Evolutionary conservation across 1,139 yeast genomes (phyloP).

Genomic region (Saccharomycopsis hybrid): DNA sequence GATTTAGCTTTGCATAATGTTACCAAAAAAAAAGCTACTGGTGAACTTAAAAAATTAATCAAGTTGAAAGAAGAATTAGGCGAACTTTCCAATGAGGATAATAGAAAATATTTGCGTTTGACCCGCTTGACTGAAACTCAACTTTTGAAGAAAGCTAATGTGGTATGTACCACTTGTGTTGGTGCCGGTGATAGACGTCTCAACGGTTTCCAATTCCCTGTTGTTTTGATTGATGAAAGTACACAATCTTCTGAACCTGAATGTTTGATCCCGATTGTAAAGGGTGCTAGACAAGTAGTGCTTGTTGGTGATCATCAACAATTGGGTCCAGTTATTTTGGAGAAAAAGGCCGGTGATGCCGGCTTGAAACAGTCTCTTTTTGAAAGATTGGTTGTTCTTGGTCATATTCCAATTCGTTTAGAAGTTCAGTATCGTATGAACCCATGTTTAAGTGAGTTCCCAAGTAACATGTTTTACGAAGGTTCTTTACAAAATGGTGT

Average conservation of each 20-base stretch:
- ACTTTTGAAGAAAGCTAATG: conserved; percentile 58
- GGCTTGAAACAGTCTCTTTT: conserved; percentile 82
- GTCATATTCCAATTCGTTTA: conserved; percentile 77
- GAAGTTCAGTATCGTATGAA: conserved; percentile 97
- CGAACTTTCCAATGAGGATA: conserved; percentile 55
- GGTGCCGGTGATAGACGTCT: conserved; percentile 81
- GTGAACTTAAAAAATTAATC: conserved; percentile 52
- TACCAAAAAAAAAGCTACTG: conserved; percentile 42
- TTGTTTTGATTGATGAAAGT: conserved; percentile 85
- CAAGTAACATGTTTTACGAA: conserved; percentile 89
- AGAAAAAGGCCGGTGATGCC: conserved; percentile 74
- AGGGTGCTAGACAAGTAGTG: conserved; percentile 83
- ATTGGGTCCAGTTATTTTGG: conserved; percentile 83
- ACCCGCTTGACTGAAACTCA: conserved; percentile 43
- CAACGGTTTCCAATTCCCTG: conserved; percentile 48
- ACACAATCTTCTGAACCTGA: conserved; percentile 96
- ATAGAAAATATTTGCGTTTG: conserved; percentile 37
- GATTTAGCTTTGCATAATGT: conserved; percentile 48
- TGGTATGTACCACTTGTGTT: conserved; percentile 86
- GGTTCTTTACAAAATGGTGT: conserved; percentile 92
- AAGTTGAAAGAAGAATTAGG: conserved; percentile 61
- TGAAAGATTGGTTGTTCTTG: conserved; percentile 78
- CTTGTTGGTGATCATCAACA: conserved; percentile 96
- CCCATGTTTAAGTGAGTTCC: conserved; percentile 79
- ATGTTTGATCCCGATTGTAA: conserved; percentile 78